Conservation (phyloP, 2,329 filamentous ascomycete genomes). For the Clonostachys sp. region DNA sequence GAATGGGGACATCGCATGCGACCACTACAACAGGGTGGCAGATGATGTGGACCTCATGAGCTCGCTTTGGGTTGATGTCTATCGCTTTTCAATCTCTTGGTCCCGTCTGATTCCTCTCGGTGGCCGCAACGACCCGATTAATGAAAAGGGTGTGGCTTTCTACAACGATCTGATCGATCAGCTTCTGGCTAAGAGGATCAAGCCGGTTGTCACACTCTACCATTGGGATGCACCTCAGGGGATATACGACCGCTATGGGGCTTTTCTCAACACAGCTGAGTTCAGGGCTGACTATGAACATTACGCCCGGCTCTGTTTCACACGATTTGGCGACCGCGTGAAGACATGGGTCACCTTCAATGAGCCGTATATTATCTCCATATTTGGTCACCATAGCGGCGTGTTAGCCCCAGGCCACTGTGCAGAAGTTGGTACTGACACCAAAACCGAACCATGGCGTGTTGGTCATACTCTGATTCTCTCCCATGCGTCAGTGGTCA, state of each 20-base stretch:
- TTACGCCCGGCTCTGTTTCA: constrained; percentile 74
- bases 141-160: constrained; percentile 71
- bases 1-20: constrained; percentile 65
- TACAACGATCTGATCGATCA: constrained; percentile 78
- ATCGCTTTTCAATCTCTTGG: constrained; percentile 85
- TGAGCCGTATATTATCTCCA: constrained; percentile 80
- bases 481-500: constrained; percentile 76
- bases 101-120: constrained; percentile 82
- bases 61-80: constrained; percentile 65
- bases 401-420: constrained; percentile 73
- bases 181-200: constrained; percentile 70
- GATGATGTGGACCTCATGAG: constrained; percentile 78
- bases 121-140: constrained; percentile 76
- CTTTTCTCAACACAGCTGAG: constrained; percentile 74
- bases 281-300: constrained; percentile 77
- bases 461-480: constrained; percentile 77
- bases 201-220: constrained; percentile 78
- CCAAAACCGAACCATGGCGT: constrained; percentile 69
- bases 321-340: constrained; percentile 66
- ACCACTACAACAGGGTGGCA: constrained; percentile 76
- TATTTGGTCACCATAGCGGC: constrained; percentile 75
- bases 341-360: constrained; percentile 91
- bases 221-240: constrained; percentile 85
- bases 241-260: constrained; percentile 76
- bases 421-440: constrained; percentile 1